Evolutionary conservation across 2,329 filamentous ascomycete species (phyloP).

Genomic region (Sclerotinia subarctica): DNA sequence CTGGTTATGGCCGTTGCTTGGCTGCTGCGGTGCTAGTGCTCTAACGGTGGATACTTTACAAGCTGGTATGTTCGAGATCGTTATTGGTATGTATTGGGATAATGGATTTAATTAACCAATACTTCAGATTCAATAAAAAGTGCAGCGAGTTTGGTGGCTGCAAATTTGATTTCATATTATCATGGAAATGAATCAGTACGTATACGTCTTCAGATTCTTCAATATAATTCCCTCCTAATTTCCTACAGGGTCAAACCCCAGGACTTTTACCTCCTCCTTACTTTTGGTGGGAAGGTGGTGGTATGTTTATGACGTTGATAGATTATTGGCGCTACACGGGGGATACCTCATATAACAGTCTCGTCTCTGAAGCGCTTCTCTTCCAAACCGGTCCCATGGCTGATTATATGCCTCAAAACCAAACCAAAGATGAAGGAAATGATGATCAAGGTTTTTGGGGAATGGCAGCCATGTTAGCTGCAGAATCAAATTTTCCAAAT

Average conservation of each 20-base stretch:
- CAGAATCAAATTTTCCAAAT: conserved; percentile 61
- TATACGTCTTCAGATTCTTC: conserved; percentile 35
- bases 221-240: conserved; percentile 44
- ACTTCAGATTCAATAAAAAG: conserved; percentile 38
- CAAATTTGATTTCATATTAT: conserved; percentile 51
- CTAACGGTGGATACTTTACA: conserved; percentile 33
- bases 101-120: conserved; percentile 6
- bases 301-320: conserved; percentile 66
- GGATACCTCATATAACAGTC: conserved; percentile 63
- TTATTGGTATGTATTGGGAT: background rate
- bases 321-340: conserved; percentile 84
- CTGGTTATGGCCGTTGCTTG: conserved; percentile 29
- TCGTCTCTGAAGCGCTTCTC: conserved; percentile 63
- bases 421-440: conserved; percentile 59
- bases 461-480: conserved; percentile 65
- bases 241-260: conserved; percentile 46
- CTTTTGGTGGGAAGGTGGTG: conserved; percentile 66
- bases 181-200: conserved; percentile 48
- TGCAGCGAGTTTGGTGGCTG: conserved; percentile 41
- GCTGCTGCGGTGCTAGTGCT: conserved; percentile 23
- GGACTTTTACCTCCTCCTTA: conserved; percentile 48
- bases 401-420: conserved; percentile 75
- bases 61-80: conserved; percentile 26
- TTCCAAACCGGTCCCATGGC: conserved; percentile 68
- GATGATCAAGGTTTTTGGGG: conserved; percentile 75